Evolutionary conservation across 169 alveolate species (phyloP).

Genomic region (Theileria orientalis): DNA sequence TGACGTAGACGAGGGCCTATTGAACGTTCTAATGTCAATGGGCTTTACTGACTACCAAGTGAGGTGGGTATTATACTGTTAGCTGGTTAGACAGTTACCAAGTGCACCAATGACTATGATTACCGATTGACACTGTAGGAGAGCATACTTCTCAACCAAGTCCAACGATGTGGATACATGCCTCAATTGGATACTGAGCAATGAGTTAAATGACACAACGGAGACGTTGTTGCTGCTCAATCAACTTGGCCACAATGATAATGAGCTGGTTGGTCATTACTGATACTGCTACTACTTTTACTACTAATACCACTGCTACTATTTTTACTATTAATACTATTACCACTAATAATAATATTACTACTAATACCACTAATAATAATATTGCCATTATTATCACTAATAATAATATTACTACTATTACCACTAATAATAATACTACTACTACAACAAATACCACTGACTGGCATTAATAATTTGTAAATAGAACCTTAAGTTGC

Average conservation of each 20-base stretch:
- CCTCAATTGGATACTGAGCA: constrained; percentile 69
- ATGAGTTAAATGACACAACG: constrained; percentile 4
- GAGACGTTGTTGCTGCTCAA: neutral
- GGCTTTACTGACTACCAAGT: constrained; percentile 39
- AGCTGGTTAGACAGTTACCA: too few relatives aligned
- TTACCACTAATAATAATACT: too few relatives aligned
- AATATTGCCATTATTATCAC: too few relatives aligned
- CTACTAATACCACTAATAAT: too few relatives aligned
- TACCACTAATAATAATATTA: too few relatives aligned
- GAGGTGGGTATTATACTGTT: constrained; percentile 17
- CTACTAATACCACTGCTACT: too few relatives aligned
- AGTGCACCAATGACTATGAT: neutral
- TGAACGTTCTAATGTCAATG: constrained; percentile 52
- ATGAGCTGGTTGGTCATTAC: neutral
- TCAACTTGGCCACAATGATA: neutral
- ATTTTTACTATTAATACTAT: too few relatives aligned
- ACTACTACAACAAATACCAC: too few relatives aligned
- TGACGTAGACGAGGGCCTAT: neutral
- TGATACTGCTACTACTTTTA: too few relatives aligned
- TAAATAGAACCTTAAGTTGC: neutral
- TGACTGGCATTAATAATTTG: too few relatives aligned
- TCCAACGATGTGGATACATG: constrained; percentile 60
- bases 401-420: too few relatives aligned
- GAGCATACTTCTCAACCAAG: neutral
- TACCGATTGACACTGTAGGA: constrained; percentile 9